Evolutionary conservation across 1,284 basidiomycete species (phyloP).

Genomic region (Boletellus deceptivus): DNA sequence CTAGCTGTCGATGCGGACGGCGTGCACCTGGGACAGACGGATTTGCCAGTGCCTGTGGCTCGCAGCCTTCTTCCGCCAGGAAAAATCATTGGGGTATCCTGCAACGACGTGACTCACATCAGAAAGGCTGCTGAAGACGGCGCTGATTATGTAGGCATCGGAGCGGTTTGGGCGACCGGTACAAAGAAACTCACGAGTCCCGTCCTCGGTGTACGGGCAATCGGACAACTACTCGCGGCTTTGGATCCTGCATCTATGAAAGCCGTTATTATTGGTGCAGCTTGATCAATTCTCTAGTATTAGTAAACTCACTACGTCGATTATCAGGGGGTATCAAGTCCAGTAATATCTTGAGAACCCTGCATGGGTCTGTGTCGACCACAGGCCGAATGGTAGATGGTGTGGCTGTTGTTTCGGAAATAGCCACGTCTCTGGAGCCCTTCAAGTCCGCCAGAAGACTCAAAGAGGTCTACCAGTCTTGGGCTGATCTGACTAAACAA

Average conservation of each 20-base stretch:
- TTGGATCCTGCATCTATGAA: conserved; percentile 64
- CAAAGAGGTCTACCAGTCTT: conserved; percentile 43
- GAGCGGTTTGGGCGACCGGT: conserved; percentile 72
- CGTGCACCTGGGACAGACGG: conserved; percentile 90
- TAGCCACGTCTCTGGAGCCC: conserved; percentile 72
- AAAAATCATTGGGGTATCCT: conserved; percentile 81
- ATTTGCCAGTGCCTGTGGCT: conserved; percentile 76
- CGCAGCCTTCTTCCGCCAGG: conserved; percentile 68
- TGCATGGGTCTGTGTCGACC: conserved; percentile 67
- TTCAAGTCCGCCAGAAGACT: conserved; percentile 53
- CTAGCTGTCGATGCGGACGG: conserved; percentile 76
- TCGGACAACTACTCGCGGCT: conserved; percentile 62
- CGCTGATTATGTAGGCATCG: conserved; percentile 88
- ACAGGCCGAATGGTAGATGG: conserved; percentile 67
- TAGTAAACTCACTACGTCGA: neutral
- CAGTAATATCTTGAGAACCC: conserved; percentile 66
- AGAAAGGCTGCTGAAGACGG: conserved; percentile 52
- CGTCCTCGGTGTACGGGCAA: conserved; percentile 61
- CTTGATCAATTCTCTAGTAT: neutral
- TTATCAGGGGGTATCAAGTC: conserved; percentile 77
- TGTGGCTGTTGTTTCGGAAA: conserved; percentile 89
- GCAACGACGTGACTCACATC: conserved; percentile 69
- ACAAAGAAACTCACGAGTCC: conserved; percentile 69
- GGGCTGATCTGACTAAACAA: conserved; percentile 30
- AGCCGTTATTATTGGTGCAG: conserved; percentile 80